Base-by-base conservation (phyloP, 345 rosid species). In the Pseudoturritis turrita region DNA sequence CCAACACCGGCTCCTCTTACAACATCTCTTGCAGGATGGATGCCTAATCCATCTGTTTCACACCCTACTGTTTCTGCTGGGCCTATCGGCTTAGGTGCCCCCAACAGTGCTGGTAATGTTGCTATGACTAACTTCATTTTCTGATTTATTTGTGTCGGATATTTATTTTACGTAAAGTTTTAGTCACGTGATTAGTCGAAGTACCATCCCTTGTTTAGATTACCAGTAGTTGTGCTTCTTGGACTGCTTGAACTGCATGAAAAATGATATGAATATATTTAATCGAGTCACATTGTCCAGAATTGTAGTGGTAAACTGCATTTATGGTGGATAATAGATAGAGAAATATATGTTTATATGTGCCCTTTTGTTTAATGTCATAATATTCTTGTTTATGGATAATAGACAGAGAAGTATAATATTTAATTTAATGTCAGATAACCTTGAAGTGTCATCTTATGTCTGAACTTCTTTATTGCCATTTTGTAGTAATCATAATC, bases 1-100 rank as follows among this genome's bases (percentile, higher is more conserved):
- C 76, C 76, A 31, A 73, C 77, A 69, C 86, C 78, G 50, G 82
- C 83, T 62, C 64, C 80, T 61, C 81, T 80, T 62, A 72, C 82
- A 50, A 74, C 86, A 57, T 78, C 86, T 56, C 82, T 76, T 62
- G 84, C 84, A 33, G 86, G 86, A 70, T 80, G 86, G 84, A 83
- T 83, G 82, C 75, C 84, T 62, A 80, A 76, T 62, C 82, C 86
- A 73, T 78, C 86, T 36, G 78, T 68, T 65, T 62, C 74, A 25
- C 83, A 83, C 69, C 83, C 74, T 50, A 33, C 79, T 37, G 78
- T 59, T 57, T 76, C 87, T 53, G 82, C 74, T 2, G 83, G 84
- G 11, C 84, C 82, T 39, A 80, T 83, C 19, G 79, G 81, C 50
- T 64, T 79, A 55, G 76, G 79, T 70, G 75, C 77, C 37, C 80